phyloP scores from a whole-genome alignment of 352 stramenopile species.

The Pythium brassicae region DNA sequence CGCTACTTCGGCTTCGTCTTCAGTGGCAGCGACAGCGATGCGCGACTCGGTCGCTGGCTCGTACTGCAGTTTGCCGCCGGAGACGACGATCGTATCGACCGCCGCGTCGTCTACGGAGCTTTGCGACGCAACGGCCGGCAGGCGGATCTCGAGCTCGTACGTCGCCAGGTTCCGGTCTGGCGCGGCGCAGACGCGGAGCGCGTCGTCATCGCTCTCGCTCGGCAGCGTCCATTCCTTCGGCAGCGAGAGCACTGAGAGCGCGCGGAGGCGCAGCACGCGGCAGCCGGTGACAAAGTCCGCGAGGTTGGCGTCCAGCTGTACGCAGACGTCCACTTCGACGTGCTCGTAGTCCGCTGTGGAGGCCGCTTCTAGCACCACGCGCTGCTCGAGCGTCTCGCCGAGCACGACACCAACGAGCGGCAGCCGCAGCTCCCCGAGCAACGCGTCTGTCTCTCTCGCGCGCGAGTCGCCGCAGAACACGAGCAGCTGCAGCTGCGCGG shows the following conservation, averaged over 20 bases:
- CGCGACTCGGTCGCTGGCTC: slow-evolving; percentile 6
- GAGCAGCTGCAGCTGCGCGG: slow-evolving; percentile 31
- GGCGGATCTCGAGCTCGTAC: slow-evolving; percentile 49
- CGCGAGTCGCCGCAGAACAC: slow-evolving; percentile 34
- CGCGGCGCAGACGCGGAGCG: slow-evolving; percentile 25
- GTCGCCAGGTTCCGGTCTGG: slow-evolving; percentile 33
- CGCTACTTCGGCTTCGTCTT: not conserved
- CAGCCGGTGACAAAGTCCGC: slow-evolving; percentile 39
- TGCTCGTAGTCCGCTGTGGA: slow-evolving; percentile 7
- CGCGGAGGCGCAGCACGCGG: slow-evolving; percentile 36
- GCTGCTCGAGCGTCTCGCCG: slow-evolving; percentile 14
- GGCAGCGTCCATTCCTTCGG: slow-evolving; percentile 44
- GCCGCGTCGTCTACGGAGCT: no score
- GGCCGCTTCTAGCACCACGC: slow-evolving; percentile 13
- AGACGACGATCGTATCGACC: slow-evolving; percentile 13
- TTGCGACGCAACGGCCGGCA: slow-evolving; percentile 15
- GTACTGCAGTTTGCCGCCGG: slow-evolving; percentile 49
- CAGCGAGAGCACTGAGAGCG: slow-evolving; percentile 27
- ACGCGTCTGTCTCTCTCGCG: slow-evolving; percentile 22
- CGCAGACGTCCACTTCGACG: slow-evolving; percentile 29
- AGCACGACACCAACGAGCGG: slow-evolving; percentile 31
- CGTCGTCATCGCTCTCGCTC: slow-evolving; percentile 46
- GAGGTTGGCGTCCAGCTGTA: slow-evolving; percentile 48
- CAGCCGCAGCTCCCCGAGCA: slow-evolving; percentile 33
- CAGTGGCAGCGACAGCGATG: not conserved